These are phyloP conservation scores for Aegilops tauschii DNA, from an alignment of 176 grass and related monocot species.

Conservation along the genomic window DNA sequence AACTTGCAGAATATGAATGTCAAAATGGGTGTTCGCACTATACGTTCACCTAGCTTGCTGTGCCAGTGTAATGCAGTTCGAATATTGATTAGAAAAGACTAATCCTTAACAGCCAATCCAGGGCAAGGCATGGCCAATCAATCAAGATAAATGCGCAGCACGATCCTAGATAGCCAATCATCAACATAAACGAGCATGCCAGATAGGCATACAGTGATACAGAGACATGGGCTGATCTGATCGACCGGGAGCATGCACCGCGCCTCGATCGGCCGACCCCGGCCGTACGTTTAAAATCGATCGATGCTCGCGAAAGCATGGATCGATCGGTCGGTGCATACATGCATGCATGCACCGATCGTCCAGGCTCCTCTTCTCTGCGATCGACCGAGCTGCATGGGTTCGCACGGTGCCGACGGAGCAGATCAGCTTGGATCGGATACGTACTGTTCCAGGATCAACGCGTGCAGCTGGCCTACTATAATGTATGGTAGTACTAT, in stretches of 20 bases:
- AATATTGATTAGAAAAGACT: neutral
- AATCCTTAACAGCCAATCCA: neutral
- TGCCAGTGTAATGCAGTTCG: neutral
- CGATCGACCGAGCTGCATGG: neutral
- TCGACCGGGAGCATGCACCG: neutral
- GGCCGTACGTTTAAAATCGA: neutral
- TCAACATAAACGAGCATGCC: neutral
- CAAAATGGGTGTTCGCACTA: neutral
- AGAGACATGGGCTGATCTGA: neutral
- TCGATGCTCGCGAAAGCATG: too few species aligned
- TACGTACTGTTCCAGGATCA: neutral
- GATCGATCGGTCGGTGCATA: neutral
- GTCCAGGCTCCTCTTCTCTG: neutral
- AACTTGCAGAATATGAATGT: neutral
- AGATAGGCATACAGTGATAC: neutral
- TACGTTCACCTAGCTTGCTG: neutral
- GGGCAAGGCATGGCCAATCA: neutral
- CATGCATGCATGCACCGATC: neutral
- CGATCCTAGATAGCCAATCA: neutral
- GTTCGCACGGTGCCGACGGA: neutral
- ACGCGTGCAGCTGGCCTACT: neutral
- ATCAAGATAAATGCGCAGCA: neutral
- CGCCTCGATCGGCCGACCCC: neutral
- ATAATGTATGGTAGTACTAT: too few species aligned
- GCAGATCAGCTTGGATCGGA: too few species aligned